A percentile compares a stretch with the other conserved stretches of the same genome.
Evolutionary conservation across 441 rosid species (phyloP).

Genomic region (Macaranga tanarius): DNA sequence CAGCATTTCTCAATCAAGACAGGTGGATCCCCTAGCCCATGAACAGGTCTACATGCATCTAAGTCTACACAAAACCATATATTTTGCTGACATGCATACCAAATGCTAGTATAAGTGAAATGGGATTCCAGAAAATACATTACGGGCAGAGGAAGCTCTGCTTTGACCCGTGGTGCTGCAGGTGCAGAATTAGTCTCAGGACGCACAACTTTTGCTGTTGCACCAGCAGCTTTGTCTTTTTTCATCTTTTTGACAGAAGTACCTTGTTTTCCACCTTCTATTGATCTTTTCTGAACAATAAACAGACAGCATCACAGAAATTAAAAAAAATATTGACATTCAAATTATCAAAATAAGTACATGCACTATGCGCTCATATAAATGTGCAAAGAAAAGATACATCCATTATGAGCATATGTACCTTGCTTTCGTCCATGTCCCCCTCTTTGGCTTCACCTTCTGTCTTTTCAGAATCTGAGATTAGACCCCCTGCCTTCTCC

Average conservation of each 20-base stretch:
- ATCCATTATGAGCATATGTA: constrained; percentile 29
- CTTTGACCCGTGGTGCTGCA: constrained; percentile 73
- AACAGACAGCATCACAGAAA: constrained; percentile 16
- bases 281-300: constrained; percentile 63
- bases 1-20: no score
- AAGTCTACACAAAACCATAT: background rate
- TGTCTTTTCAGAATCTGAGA: constrained; percentile 77
- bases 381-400: background rate
- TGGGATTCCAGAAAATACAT: constrained; percentile 55
- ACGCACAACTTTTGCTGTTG: constrained; percentile 67
- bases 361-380: background rate
- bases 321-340: background rate
- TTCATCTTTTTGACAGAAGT: constrained; percentile 74
- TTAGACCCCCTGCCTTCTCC: constrained; percentile 74
- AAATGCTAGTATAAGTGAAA: constrained; percentile 20
- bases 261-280: constrained; percentile 89
- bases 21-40: no score
- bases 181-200: constrained; percentile 60
- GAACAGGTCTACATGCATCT: background rate
- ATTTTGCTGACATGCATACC: constrained; percentile 13
- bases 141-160: constrained; percentile 92
- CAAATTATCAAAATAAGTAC: constrained; percentile 3
- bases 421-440: constrained; percentile 87
- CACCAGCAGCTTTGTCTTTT: constrained; percentile 76
- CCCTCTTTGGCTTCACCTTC: constrained; percentile 87